Conservation (phyloP, 768 basidiomycete species). For the Russula dissimulans region DNA sequence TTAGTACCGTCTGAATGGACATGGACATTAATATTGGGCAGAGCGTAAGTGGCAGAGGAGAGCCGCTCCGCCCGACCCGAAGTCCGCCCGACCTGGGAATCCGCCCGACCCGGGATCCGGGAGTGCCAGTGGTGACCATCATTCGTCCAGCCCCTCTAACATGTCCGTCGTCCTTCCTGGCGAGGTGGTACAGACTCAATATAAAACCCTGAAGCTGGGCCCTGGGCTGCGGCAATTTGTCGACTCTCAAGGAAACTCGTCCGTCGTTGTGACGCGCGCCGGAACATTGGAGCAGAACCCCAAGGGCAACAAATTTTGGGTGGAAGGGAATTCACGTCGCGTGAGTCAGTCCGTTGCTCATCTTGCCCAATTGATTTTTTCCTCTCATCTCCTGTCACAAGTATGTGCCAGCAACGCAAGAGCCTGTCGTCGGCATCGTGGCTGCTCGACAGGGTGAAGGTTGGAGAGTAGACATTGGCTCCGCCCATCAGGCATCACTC, state of each 20-base stretch:
- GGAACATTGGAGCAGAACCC: conserved; percentile 60
- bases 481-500: conserved; percentile 74
- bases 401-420: conserved; percentile 88
- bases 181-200: conserved; percentile 62
- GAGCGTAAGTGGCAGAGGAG: too few relatives aligned
- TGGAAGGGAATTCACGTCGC: conserved; percentile 77
- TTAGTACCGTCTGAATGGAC: conserved; percentile 23
- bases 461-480: conserved; percentile 90
- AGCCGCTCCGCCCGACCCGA: too few relatives aligned
- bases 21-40: neutral
- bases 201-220: conserved; percentile 77
- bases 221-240: conserved; percentile 62
- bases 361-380: neutral
- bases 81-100: too few relatives aligned
- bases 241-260: conserved; percentile 24
- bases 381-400: conserved; percentile 26
- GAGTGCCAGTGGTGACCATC: neutral
- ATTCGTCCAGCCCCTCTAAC: conserved; percentile 19
- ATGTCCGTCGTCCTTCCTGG: conserved; percentile 74
- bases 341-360: conserved; percentile 40
- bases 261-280: conserved; percentile 54
- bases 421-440: conserved; percentile 81
- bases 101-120: too few relatives aligned
- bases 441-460: conserved; percentile 77
- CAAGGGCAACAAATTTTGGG: conserved; percentile 78